These are phyloP conservation scores for Apium graveolens DNA, from an alignment of 129 eudicot species.

Conservation along the genomic window DNA sequence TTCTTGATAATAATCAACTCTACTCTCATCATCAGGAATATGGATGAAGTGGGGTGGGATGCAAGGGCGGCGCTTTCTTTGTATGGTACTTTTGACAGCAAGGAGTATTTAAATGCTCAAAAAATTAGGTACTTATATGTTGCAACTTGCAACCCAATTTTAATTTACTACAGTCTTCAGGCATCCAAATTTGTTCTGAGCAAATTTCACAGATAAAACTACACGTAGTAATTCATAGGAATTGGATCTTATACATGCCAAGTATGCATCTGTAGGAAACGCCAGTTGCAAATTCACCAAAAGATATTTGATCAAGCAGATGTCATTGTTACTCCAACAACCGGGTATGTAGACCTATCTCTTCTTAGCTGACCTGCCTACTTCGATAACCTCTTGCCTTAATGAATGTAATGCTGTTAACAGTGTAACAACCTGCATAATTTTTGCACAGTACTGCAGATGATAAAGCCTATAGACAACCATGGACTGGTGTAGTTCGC, in stretches of 20 bases:
- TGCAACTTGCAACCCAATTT: constrained; percentile 4
- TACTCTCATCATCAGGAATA: constrained; percentile 32
- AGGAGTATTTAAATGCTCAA: constrained; percentile 91
- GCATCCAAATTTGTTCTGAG: neutral
- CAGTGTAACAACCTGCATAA: constrained; percentile 80
- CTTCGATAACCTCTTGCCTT: neutral
- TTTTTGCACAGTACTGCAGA: no score
- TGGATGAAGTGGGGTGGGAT: constrained; percentile 73
- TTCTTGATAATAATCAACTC: constrained; percentile 14
- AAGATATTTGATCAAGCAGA: constrained; percentile 72
- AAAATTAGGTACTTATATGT: constrained; percentile 46
- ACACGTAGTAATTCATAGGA: neutral
- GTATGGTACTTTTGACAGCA: constrained; percentile 66
- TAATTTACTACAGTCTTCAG: neutral
- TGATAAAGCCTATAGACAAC: no score
- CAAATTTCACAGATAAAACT: neutral
- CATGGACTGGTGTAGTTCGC: no score
- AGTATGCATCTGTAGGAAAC: constrained; percentile 35
- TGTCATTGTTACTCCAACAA: constrained; percentile 90
- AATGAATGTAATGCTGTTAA: constrained; percentile 3
- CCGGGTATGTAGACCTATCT: constrained; percentile 44
- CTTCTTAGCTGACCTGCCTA: neutral
- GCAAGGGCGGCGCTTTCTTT: constrained; percentile 77
- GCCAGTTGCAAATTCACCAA: constrained; percentile 68
- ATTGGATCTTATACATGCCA: neutral